Percentiles rank a stretch among this genome's conserved stretches.
These are phyloP conservation scores for Scheffersomyces cryptocercus DNA, from an alignment of 1,139 yeast genomes.

Conservation along the genomic window DNA sequence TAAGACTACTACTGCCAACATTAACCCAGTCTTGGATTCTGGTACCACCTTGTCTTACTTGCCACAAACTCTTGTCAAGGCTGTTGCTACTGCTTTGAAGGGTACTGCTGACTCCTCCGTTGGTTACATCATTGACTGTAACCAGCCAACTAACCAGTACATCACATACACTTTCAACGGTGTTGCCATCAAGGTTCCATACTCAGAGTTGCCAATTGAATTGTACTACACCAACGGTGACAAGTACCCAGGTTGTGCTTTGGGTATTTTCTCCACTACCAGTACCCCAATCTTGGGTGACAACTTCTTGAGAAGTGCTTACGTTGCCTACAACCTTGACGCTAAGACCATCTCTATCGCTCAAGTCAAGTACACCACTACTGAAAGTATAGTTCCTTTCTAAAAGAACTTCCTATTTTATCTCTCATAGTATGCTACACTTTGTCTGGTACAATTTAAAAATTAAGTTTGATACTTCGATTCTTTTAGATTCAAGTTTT, in stretches of 20 bases:
- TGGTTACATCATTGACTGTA: slow-evolving; percentile 4
- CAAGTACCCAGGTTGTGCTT: background rate
- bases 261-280: background rate
- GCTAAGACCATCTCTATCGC: slow-evolving; percentile 26
- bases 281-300: slow-evolving; percentile 23
- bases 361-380: slow-evolving; percentile 19
- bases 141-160: slow-evolving; percentile 4
- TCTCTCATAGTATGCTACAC: too few species aligned
- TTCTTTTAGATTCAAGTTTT: too few species aligned
- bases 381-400: slow-evolving; percentile 3
- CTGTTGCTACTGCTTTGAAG: slow-evolving; percentile 8
- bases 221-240: background rate
- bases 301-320: slow-evolving; percentile 31
- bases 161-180: slow-evolving; percentile 2
- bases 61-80: slow-evolving; percentile 9
- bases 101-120: background rate
- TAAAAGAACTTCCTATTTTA: background rate
- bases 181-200: slow-evolving; percentile 10
- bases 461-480: too few species aligned
- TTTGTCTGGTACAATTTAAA: background rate
- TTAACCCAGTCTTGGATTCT: slow-evolving; percentile 17
- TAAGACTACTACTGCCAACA: background rate
- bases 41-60: slow-evolving; percentile 18
- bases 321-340: slow-evolving; percentile 30
- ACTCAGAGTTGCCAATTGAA: slow-evolving; percentile 7